A percentile compares a stretch with the other conserved stretches of the same genome.
phyloP scores from a whole-genome alignment of 164 flowering plant genomes.

The Vitis rotundifolia region DNA sequence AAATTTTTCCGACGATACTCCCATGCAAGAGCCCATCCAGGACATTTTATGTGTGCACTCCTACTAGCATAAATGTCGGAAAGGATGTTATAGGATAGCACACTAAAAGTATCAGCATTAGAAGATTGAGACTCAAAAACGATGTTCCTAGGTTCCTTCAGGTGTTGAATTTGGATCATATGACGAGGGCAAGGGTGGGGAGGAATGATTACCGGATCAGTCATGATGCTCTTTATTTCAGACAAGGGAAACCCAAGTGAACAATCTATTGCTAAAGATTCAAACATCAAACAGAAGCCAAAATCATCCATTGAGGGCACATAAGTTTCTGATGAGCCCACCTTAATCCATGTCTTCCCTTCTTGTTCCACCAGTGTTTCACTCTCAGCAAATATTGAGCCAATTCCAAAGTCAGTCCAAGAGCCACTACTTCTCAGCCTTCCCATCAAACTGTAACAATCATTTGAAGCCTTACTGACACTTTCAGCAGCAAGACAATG shows the following conservation, averaged over 20 bases:
- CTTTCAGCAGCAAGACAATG: slow-evolving; percentile 24
- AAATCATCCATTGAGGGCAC: slow-evolving; percentile 34
- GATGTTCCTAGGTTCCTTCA: slow-evolving; percentile 3
- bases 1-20: slow-evolving; percentile 49
- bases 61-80: slow-evolving; percentile 26
- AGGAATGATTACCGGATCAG: slow-evolving; percentile 33
- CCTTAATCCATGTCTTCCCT: slow-evolving; percentile 24
- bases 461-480: slow-evolving; percentile 3
- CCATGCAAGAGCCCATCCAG: slow-evolving; percentile 59
- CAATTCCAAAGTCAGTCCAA: slow-evolving; percentile 10
- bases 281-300: slow-evolving; percentile 38
- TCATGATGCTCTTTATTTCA: slow-evolving; percentile 6
- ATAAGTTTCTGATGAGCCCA: slow-evolving; percentile 38
- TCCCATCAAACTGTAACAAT: not conserved
- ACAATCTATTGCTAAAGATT: slow-evolving; percentile 25
- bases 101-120: slow-evolving; percentile 24
- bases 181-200: slow-evolving; percentile 32
- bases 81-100: slow-evolving; percentile 53
- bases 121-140: slow-evolving; percentile 8
- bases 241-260: slow-evolving; percentile 11
- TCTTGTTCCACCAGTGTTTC: slow-evolving; percentile 9
- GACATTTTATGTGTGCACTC: slow-evolving; percentile 29
- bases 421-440: slow-evolving; percentile 12
- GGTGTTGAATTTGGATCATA: slow-evolving; percentile 22
- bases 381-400: not conserved